These are phyloP conservation scores for Pisolithus orientalis DNA, from an alignment of 768 basidiomycete species.

Conservation along the genomic window DNA sequence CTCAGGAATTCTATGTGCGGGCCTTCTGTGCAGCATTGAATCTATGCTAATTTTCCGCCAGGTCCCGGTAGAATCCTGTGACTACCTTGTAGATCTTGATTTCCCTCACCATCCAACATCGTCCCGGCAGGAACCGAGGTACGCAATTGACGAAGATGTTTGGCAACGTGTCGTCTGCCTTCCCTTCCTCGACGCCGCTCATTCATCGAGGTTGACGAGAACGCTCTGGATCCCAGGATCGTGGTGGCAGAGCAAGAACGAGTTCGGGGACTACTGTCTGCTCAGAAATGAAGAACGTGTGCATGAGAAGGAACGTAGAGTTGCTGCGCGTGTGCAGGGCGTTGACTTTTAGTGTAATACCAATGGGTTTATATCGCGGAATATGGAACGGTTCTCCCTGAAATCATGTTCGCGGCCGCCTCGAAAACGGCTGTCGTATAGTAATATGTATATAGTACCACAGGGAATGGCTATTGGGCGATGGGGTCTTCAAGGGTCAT, in stretches of 20 bases:
- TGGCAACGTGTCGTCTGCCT: constrained; percentile 84
- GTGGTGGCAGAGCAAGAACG: constrained; percentile 61
- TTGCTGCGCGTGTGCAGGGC: constrained; percentile 5
- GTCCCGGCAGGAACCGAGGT: constrained; percentile 71
- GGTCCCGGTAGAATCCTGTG: constrained; percentile 71
- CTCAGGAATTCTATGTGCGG: constrained; percentile 70
- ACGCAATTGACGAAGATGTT: constrained; percentile 50
- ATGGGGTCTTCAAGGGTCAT: too few species aligned
- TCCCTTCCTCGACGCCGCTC: constrained; percentile 77
- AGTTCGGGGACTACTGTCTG: constrained; percentile 88
- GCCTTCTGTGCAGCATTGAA: constrained; percentile 1
- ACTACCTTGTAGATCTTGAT: constrained; percentile 88
- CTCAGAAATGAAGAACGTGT: constrained; percentile 52
- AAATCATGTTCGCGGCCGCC: too few species aligned
- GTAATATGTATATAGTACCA: too few species aligned
- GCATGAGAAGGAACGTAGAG: constrained; percentile 19
- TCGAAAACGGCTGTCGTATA: too few species aligned
- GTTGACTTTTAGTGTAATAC: background rate
- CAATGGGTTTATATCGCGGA: background rate
- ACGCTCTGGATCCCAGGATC: constrained; percentile 75
- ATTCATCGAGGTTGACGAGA: constrained; percentile 68
- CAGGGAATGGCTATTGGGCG: too few species aligned
- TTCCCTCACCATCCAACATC: constrained; percentile 62
- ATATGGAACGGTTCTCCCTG: too few species aligned
- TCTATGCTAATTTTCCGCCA: constrained; percentile 19